phyloP scores from a whole-genome alignment of 805 yeast genomes.

The Saturnispora sekii region DNA sequence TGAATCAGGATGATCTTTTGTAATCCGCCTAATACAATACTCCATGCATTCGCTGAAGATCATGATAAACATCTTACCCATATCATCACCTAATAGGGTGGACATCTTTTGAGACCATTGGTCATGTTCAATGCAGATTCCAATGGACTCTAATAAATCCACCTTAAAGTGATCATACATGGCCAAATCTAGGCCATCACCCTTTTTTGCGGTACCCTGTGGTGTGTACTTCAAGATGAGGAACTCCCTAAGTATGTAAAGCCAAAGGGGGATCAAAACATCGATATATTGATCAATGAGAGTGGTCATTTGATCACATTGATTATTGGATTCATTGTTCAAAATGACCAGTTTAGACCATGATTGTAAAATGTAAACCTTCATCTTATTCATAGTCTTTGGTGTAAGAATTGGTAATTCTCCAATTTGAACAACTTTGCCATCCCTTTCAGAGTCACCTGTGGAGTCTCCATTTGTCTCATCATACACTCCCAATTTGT shows the following conservation, averaged over 20 bases:
- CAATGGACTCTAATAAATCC: conserved; percentile 66
- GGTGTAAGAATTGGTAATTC: conserved; percentile 40
- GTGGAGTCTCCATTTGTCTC: background rate
- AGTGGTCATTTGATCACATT: conserved; percentile 32
- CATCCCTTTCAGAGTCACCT: conserved; percentile 18
- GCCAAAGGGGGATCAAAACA: conserved; percentile 70
- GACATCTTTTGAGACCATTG: conserved; percentile 36
- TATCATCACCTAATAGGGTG: conserved; percentile 44
- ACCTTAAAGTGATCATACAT: conserved; percentile 60
- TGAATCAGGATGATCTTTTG: conserved; percentile 13
- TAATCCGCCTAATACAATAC: conserved; percentile 41
- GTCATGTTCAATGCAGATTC: conserved; percentile 42
- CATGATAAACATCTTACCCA: conserved; percentile 62
- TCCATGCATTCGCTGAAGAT: conserved; percentile 80
- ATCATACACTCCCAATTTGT: conserved; percentile 12
- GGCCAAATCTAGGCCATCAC: conserved; percentile 35
- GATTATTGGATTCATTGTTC: conserved; percentile 24
- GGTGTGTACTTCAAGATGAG: conserved; percentile 51
- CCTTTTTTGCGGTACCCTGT: conserved; percentile 19
- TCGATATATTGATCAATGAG: conserved; percentile 49
- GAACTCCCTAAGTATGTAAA: conserved; percentile 61
- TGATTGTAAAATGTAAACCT: conserved; percentile 52
- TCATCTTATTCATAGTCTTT: conserved; percentile 42
- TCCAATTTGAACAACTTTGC: conserved; percentile 40
- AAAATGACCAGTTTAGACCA: conserved; percentile 50